Conservation (phyloP, 2,329 filamentous ascomycete species). For the Didymella keratinophila region DNA sequence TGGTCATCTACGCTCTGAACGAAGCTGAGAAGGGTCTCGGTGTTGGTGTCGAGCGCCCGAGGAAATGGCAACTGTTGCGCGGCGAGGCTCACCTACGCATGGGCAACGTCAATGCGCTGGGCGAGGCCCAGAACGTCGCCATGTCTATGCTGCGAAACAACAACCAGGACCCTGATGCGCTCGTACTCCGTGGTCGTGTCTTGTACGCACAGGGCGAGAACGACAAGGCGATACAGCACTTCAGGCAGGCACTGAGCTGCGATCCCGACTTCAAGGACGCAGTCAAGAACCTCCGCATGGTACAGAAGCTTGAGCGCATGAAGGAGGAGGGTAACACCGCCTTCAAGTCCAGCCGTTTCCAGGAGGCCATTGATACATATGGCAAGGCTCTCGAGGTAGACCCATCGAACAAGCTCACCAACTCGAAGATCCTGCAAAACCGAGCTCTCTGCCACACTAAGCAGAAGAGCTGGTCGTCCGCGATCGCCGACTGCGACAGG, state of each 20-base stretch:
- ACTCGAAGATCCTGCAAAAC: slow-evolving; percentile 94
- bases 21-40: slow-evolving; percentile 86
- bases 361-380: slow-evolving; percentile 85
- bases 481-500: slow-evolving; percentile 84
- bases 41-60: slow-evolving; percentile 75
- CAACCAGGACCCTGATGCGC: slow-evolving; percentile 89
- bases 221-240: slow-evolving; percentile 90
- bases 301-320: slow-evolving; percentile 90
- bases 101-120: slow-evolving; percentile 85
- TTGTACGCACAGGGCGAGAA: slow-evolving; percentile 94
- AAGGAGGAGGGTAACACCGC: slow-evolving; percentile 92
- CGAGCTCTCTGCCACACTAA: slow-evolving; percentile 83
- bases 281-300: slow-evolving; percentile 85
- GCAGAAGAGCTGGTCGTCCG: slow-evolving; percentile 82
- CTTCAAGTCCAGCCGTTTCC: slow-evolving; percentile 85
- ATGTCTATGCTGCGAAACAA: slow-evolving; percentile 87
- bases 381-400: slow-evolving; percentile 84
- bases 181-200: slow-evolving; percentile 86
- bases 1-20: slow-evolving; percentile 91
- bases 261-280: slow-evolving; percentile 92
- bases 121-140: slow-evolving; percentile 90
- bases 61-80: slow-evolving; percentile 93
- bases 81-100: slow-evolving; percentile 93
- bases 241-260: slow-evolving; percentile 86
- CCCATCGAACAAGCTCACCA: slow-evolving; percentile 86